Evolutionary conservation across 163 green algal genomes (phyloP), one percentile per base, ranked within the genome.

Genomic region (Scenedesmus sp.): DNA sequence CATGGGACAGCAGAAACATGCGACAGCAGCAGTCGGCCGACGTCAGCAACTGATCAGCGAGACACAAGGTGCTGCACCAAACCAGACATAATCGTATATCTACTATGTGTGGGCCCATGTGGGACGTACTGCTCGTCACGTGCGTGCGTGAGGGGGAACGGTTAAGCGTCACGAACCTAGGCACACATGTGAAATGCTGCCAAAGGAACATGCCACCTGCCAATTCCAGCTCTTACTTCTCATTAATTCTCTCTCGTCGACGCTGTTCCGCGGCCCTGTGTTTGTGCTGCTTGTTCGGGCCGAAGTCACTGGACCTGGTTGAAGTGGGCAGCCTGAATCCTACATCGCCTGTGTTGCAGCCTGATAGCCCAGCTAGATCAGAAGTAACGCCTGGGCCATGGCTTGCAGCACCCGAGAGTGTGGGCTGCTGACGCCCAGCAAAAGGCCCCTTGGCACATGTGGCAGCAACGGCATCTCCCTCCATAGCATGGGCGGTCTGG

Each of bases 241-340:
- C 95, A 85, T 98, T 98, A 83, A 98, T 98, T 42, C 95, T 88
- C 33, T 92, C 95, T 26, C 96, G 88, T 9, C 96, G 81, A 1
- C 96, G 90, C 76, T 96, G 95, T 91, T 98, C 96, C 2, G 96
- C 96, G 4, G 51, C 37, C 46, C 51, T 76, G 85, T 73, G 85
- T 40, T 84, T 83, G 84, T 79, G n/a, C 61, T 89, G 84, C n/a
- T 89, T 89, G 44, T 81, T 44, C 3, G 72, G 72, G 35, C 72
- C 37, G 35, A 81, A 49, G 72, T 81, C 72, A 81, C 37, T 81
- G 72, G 72, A 81, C 72, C 35, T 46, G 37, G 35, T 81, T 44
- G 35, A 33, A 49, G 72, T 81, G 2, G 72, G 72, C 72, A 76
- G 30, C 7, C 65, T 76, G 65, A 76, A 76, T 76, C 65, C 65